phyloP scores from a whole-genome alignment of 192 early-diverging fungal genomes.

The Umbelopsis vinacea region DNA sequence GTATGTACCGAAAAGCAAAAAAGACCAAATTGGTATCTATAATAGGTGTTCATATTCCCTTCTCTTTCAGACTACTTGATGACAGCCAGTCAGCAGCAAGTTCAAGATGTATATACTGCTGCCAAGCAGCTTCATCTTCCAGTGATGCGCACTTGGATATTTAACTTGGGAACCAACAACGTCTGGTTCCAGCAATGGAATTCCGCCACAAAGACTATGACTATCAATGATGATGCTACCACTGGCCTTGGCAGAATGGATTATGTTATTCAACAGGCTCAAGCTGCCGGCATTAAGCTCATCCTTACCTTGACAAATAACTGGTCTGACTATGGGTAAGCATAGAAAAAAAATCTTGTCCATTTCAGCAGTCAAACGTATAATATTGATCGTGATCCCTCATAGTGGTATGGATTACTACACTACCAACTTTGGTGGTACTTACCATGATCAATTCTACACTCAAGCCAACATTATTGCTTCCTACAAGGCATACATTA shows the following conservation, averaged over 20 bases:
- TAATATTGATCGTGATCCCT: neutral
- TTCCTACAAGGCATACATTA: constrained; percentile 42
- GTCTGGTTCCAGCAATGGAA: constrained; percentile 34
- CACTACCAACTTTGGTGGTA: constrained; percentile 35
- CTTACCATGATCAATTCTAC: constrained; percentile 43
- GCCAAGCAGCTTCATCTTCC: constrained; percentile 16
- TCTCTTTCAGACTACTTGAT: constrained; percentile 30
- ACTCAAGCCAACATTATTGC: constrained; percentile 29
- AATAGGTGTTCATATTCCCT: neutral
- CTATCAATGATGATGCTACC: constrained; percentile 29
- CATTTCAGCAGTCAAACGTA: neutral
- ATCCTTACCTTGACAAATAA: constrained; percentile 42
- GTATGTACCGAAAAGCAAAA: neutral
- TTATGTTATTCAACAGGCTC: constrained; percentile 38
- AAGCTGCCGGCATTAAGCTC: constrained; percentile 29
- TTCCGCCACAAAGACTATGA: neutral
- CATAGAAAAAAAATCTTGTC: neutral
- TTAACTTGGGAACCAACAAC: constrained; percentile 25
- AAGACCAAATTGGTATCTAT: neutral
- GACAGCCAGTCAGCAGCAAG: constrained; percentile 7
- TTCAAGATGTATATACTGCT: constrained; percentile 29
- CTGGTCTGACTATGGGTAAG: constrained; percentile 42
- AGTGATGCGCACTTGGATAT: constrained; percentile 47
- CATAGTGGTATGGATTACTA: constrained; percentile 44
- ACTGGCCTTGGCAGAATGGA: constrained; percentile 36